Evolutionary conservation across 371 early-diverging fungal species (phyloP), one percentile per base, ranked within the genome.

Genomic region (Coemansia sp.): DNA sequence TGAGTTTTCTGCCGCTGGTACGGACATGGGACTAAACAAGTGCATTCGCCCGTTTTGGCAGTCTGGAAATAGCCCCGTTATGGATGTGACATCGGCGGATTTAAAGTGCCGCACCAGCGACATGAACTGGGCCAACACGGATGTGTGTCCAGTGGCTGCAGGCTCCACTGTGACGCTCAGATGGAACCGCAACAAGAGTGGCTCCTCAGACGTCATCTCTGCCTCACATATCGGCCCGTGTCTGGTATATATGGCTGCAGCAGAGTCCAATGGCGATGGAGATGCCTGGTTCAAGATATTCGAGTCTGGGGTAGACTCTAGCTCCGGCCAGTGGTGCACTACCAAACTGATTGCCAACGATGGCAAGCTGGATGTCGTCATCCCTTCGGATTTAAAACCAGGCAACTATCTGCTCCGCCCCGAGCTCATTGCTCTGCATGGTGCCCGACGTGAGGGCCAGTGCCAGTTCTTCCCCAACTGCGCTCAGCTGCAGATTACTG

Each of bases 201-300:
- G 56, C 0, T 31, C 35, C 0, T 9, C 58, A 0, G 59, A 71
- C 10, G 49, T 67, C 10, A 68, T 71, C 16, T 62, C 66, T 3
- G 47, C 38, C 5, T 63, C 67, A 1, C 76, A 76, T 38, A 36
- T 40, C 0, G 76, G 76, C 1, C 75, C 76, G 1, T 60, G 63
- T 4, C 36, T 74, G 8, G 65, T 66, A 1, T 76, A 76, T 49
- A 67, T 76, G 65, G 76, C 76, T 0, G 63, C 67, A 13, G 31
- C 57, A 35, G 63, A 48, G 2, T 53, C 58, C 42, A 71, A 68
- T 36, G 76, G 76, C 11, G 31, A 43, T 3, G 74, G 68, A 26
- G 20, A 74, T 10, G 68, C 57, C 1, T 76, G 76, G 76, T 74
- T 76, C 65, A 76, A 76, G 68, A 60, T 76, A 13, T 76, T 60